phyloP scores from a whole-genome alignment of 768 basidiomycete genomes.

The Suillus subaureus region DNA sequence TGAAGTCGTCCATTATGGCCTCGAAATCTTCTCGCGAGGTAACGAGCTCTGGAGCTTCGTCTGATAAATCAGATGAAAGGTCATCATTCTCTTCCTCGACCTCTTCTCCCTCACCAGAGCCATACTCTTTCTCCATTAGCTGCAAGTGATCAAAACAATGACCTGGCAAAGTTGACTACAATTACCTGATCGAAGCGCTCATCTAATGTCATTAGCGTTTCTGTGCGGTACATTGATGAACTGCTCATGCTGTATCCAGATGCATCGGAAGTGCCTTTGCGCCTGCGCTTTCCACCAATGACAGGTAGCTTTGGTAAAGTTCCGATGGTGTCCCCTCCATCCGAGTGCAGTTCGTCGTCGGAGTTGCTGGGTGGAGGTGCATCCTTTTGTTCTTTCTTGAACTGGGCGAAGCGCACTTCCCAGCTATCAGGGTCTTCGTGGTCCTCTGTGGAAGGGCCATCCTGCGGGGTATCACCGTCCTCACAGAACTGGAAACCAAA shows the following conservation, averaged over 20 bases:
- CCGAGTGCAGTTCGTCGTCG: constrained; percentile 58
- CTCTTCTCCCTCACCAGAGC: constrained; percentile 56
- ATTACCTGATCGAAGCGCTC: constrained; percentile 90
- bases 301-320: constrained; percentile 78
- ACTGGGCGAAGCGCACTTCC: constrained; percentile 80
- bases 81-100: constrained; percentile 40
- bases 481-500: constrained; percentile 71
- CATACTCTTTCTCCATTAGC: constrained; percentile 84
- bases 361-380: constrained; percentile 38
- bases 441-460: constrained; percentile 28
- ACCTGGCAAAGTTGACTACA: background rate
- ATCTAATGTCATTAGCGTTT: constrained; percentile 85
- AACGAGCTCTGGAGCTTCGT: constrained; percentile 70
- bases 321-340: constrained; percentile 81
- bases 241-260: constrained; percentile 98
- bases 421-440: constrained; percentile 52
- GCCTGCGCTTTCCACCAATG: constrained; percentile 71
- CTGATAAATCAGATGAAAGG: constrained; percentile 36
- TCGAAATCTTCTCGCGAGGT: constrained; percentile 89
- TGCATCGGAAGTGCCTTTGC: constrained; percentile 78
- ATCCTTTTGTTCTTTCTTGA: constrained; percentile 57
- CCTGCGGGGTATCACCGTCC: constrained; percentile 28
- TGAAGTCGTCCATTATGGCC: constrained; percentile 89
- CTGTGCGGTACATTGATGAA: constrained; percentile 92
- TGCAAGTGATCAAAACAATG: constrained; percentile 22